Percentiles rank a stretch among this genome's conserved stretches.
Conservation (phyloP, 805 yeast species). For the Torulaspora franciscae region DNA sequence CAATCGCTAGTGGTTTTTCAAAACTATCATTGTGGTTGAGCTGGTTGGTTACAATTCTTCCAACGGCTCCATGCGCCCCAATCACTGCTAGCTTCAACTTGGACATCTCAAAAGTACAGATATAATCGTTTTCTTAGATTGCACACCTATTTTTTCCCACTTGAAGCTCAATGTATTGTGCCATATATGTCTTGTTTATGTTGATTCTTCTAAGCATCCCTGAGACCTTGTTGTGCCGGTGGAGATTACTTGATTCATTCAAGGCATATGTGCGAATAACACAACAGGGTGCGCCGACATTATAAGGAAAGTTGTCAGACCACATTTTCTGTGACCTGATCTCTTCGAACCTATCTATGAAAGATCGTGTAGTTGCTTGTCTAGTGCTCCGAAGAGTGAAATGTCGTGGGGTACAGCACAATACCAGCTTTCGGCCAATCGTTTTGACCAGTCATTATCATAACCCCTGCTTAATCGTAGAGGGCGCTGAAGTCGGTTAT, state of each 20-base stretch:
- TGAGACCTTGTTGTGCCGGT: too few species aligned
- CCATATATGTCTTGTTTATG: too few species aligned
- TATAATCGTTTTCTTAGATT: too few species aligned
- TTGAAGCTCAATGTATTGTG: too few species aligned
- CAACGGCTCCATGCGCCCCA: slow-evolving; percentile 65
- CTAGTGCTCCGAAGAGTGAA: neutral
- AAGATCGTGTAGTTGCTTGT: slow-evolving; percentile 1
- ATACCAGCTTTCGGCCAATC: slow-evolving; percentile 7
- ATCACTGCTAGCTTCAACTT: slow-evolving; percentile 41
- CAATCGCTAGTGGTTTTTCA: slow-evolving; percentile 42
- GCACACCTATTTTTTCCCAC: too few species aligned
- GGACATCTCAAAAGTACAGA: slow-evolving; percentile 1
- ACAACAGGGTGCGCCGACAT: too few species aligned
- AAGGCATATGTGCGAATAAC: too few species aligned
- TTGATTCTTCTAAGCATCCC: too few species aligned
- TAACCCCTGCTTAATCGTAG: slow-evolving; percentile 7
- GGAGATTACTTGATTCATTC: too few species aligned
- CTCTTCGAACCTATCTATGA: neutral
- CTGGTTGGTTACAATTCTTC: slow-evolving; percentile 41
- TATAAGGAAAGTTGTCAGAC: too few species aligned
- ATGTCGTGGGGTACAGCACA: slow-evolving; percentile 6
- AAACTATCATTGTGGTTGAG: slow-evolving; percentile 29
- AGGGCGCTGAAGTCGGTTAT: slow-evolving; percentile 1
- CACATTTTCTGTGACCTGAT: too few species aligned
- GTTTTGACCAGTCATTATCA: slow-evolving; percentile 1